Conservation (phyloP, 1,284 basidiomycete species). For the Athelia psychrophila region DNA sequence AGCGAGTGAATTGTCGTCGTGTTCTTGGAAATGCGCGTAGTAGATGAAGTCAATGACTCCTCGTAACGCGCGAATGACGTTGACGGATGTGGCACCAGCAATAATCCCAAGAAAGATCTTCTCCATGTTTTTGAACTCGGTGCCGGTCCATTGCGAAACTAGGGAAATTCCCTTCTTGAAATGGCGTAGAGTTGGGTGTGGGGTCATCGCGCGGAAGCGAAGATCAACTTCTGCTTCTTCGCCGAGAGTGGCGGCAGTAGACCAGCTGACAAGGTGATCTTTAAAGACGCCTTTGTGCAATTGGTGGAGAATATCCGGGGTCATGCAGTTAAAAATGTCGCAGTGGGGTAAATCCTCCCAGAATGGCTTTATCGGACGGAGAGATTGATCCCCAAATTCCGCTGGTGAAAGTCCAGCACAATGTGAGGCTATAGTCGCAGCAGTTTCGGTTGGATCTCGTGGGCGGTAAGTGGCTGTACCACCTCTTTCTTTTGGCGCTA, state of each 20-base stretch:
- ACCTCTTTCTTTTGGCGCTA: constrained; percentile 3
- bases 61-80: constrained; percentile 10
- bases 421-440: constrained; percentile 1
- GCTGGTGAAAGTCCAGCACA: not conserved
- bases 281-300: constrained; percentile 28
- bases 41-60: constrained; percentile 22
- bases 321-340: constrained; percentile 22
- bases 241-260: not conserved
- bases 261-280: constrained; percentile 25
- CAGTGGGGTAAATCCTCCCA: constrained; percentile 23
- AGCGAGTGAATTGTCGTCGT: constrained; percentile 14
- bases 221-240: constrained; percentile 17
- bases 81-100: constrained; percentile 6
- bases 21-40: constrained; percentile 16
- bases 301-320: constrained; percentile 29
- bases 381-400: not conserved
- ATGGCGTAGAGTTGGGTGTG: constrained; percentile 17
- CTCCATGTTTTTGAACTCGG: constrained; percentile 20
- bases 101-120: constrained; percentile 18
- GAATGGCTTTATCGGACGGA: constrained; percentile 18
- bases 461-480: too few species aligned
- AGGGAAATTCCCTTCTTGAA: constrained; percentile 21
- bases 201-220: constrained; percentile 18
- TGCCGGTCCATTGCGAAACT: constrained; percentile 19
- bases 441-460: not conserved